Percentiles rank a stretch among this genome's conserved stretches.
Conservation (phyloP, 176 grass and related monocot genomes). For the Triticum monococcum region DNA sequence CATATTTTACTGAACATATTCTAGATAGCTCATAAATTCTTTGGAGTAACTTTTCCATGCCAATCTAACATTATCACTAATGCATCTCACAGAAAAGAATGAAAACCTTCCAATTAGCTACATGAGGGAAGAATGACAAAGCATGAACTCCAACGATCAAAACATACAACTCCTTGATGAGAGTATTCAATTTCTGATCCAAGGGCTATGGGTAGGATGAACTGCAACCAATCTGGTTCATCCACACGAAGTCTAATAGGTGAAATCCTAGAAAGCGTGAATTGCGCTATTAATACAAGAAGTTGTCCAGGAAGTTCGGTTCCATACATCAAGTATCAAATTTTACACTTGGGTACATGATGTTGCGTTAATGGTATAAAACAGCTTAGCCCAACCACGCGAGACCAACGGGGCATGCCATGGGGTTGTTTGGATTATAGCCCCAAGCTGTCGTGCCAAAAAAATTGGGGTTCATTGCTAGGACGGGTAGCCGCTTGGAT, state of each 20-base stretch:
- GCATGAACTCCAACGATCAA: neutral
- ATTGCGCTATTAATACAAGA: too few species aligned
- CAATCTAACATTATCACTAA: slow-evolving; percentile 8
- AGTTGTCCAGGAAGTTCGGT: too few species aligned
- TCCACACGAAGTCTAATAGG: neutral
- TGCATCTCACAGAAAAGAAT: neutral
- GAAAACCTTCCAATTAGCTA: neutral
- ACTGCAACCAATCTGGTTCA: neutral
- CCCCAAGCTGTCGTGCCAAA: too few species aligned
- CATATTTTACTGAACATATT: neutral
- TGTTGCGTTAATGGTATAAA: too few species aligned
- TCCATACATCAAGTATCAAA: too few species aligned
- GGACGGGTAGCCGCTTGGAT: too few species aligned
- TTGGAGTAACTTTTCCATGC: neutral
- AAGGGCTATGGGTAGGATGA: neutral
- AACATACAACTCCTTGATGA: slow-evolving; percentile 12
- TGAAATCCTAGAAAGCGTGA: too few species aligned
- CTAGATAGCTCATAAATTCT: slow-evolving; percentile 9
- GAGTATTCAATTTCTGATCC: neutral
- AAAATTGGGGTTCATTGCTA: too few species aligned
- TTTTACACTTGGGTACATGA: too few species aligned
- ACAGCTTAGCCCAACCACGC: too few species aligned
- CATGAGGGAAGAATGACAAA: neutral
- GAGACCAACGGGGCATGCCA: too few species aligned
- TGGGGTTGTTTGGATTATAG: too few species aligned